Base-by-base conservation (phyloP, 768 basidiomycete genomes). In the Tricholoma terreum region DNA sequence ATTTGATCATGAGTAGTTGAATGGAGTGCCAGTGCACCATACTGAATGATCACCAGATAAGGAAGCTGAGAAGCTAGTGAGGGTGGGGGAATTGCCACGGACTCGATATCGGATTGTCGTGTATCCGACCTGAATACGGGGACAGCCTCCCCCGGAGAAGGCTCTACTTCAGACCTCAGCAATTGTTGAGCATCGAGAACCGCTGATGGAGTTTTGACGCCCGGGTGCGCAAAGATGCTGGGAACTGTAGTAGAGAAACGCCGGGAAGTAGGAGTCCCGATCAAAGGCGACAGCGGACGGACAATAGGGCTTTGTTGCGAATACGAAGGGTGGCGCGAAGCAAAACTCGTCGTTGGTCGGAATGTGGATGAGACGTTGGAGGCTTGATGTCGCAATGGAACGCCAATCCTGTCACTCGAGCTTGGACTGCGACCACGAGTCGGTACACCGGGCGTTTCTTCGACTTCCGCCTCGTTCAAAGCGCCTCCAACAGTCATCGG, bases 1-100 rank as follows among this genome's bases (percentile, higher is more conserved):
- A 94, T 73, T 71, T 96, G 92, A 74, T 95, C 90, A 65, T 95
- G 94, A 1, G 90, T 92, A 14, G 89, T 92, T 36, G 85, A 85
- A 67, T 97, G 94, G 50, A 98, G 71, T 4, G 94, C 94, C 60
- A 98, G 76, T 59, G 94, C 74, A 17, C 91, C 91, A 70, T 97
- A 97, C 73, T 97, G 95, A 15, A 91, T 66, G 63, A 98, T 97
- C 65, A 98, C 84, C 61, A 89, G 68, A 33, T 92, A 66, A 5
- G 96, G 96, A 27, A 98, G 75, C 65, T 89, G 85, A 19, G 85
- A 86, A 60, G 83, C 72, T 60, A 92, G 69, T 11, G 89, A 87
- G 2, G 84, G 85, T 17, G 81, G 76, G 64, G 84, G 84, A 69
- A 83, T 84, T 9, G 69, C 60, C 11, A 73, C 65, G 14, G 71